A percentile compares a stretch with the other conserved stretches of the same genome.
phyloP scores from a whole-genome alignment of 2,329 filamentous ascomycete species.

The Zymoseptoria pseudotritici region DNA sequence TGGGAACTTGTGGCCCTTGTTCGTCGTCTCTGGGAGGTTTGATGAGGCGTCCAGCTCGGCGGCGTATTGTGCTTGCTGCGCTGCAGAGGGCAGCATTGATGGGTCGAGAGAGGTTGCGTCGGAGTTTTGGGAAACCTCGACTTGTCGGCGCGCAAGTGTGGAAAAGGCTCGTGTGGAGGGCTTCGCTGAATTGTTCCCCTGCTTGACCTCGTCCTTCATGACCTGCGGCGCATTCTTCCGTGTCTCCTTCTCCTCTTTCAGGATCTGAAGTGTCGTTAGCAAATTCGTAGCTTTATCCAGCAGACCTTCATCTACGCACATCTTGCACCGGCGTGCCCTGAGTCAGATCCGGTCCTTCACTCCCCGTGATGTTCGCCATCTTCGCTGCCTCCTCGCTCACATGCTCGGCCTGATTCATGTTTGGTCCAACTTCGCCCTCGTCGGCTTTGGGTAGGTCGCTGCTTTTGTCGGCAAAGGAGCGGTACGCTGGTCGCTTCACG shows the following conservation, averaged over 20 bases:
- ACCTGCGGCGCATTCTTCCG: conserved; percentile 59
- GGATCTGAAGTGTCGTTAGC: conserved; percentile 41
- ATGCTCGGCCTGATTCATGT: conserved; percentile 49
- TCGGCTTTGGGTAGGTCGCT: conserved; percentile 25
- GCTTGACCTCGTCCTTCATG: conserved; percentile 53
- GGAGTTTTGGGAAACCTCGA: conserved; percentile 8
- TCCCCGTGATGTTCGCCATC: conserved; percentile 51
- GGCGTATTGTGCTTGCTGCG: conserved; percentile 20
- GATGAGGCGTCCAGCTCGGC: conserved; percentile 11
- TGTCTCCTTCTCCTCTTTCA: conserved; percentile 55
- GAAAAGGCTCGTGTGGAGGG: conserved; percentile 48
- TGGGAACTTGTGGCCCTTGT: conserved; percentile 68
- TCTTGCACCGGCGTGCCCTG: conserved; percentile 62
- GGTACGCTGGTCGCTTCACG: conserved; percentile 16
- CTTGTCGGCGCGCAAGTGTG: conserved; percentile 40
- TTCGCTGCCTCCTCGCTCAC: conserved; percentile 60
- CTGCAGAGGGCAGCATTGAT: conserved; percentile 21
- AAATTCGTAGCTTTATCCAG: neutral
- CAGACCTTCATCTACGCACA: conserved; percentile 35
- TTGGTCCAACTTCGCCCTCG: conserved; percentile 37
- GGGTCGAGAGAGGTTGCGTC: conserved; percentile 14
- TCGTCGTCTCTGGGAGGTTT: conserved; percentile 34
- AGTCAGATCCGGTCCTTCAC: conserved; percentile 50
- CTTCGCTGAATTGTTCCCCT: conserved; percentile 24
- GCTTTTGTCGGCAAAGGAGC: conserved; percentile 21